Percentiles rank a stretch among this genome's conserved stretches.
Evolutionary conservation across 768 basidiomycete genomes (phyloP).

Genomic region (Hortiboletus campestris): DNA sequence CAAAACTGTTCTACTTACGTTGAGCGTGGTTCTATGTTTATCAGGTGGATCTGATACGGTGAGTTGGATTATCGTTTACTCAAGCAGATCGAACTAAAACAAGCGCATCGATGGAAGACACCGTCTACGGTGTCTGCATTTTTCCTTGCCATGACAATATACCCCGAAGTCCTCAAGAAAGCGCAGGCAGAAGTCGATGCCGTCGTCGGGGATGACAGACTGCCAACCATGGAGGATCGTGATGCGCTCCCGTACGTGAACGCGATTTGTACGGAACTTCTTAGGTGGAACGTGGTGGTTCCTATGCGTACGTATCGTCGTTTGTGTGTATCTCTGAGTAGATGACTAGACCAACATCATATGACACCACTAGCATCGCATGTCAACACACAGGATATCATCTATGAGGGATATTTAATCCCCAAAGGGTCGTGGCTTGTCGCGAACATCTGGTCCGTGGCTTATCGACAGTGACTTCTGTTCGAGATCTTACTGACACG

Average conservation of each 20-base stretch:
- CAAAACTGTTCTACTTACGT: not conserved
- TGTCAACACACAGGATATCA: not conserved
- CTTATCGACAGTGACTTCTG: too few relatives aligned
- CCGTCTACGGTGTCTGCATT: constrained; percentile 9
- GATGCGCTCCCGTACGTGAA: constrained; percentile 16
- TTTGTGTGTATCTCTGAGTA: not conserved
- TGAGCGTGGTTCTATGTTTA: not conserved
- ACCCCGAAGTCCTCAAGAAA: constrained; percentile 2
- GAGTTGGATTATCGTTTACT: constrained; percentile 20
- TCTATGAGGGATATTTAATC: constrained; percentile 19
- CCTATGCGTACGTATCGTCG: constrained; percentile 1
- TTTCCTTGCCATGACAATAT: constrained; percentile 18
- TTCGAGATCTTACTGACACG: too few relatives aligned
- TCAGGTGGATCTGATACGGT: constrained; percentile 29
- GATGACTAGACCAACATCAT: not conserved
- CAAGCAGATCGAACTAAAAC: not conserved
- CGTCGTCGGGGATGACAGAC: constrained; percentile 8
- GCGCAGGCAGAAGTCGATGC: constrained; percentile 17
- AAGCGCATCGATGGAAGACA: constrained; percentile 8
- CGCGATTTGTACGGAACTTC: constrained; percentile 14
- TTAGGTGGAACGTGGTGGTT: constrained; percentile 1
- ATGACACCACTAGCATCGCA: not conserved
- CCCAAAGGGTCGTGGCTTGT: constrained; percentile 17
- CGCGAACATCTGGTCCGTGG: constrained; percentile 10
- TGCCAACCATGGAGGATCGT: constrained; percentile 13